A percentile compares a stretch with the other conserved stretches of the same genome.
Evolutionary conservation across 106 monocot genomes (phyloP).

Genomic region (Apostasia shenzhenica): DNA sequence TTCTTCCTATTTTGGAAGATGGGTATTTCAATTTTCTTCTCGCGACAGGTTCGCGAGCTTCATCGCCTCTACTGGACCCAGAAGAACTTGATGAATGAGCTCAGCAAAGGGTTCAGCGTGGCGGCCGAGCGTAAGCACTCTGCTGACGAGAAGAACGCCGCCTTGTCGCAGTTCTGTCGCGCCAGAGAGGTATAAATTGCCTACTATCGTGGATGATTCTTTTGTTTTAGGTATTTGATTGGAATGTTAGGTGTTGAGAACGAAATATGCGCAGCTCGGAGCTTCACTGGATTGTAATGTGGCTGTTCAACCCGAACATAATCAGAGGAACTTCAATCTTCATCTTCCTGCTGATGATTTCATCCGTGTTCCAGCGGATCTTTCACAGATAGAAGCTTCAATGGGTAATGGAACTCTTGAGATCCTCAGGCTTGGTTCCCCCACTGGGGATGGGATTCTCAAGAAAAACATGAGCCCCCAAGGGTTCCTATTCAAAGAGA

Average conservation of each 20-base stretch:
- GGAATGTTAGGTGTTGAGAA: neutral
- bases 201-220: neutral
- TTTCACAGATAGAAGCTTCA: neutral
- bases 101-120: constrained; percentile 3
- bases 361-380: neutral
- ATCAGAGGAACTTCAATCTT: constrained; percentile 6
- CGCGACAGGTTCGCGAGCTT: constrained; percentile 52
- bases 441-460: too few relatives aligned
- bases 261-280: neutral
- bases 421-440: too few relatives aligned
- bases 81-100: constrained; percentile 46
- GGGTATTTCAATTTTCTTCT: neutral
- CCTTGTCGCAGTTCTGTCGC: neutral
- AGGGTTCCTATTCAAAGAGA: too few relatives aligned
- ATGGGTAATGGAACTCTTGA: neutral
- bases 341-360: constrained; percentile 13
- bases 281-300: neutral
- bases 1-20: neutral
- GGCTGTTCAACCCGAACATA: neutral
- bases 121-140: neutral
- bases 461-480: too few relatives aligned
- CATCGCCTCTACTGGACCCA: constrained; percentile 79
- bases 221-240: too few relatives aligned
- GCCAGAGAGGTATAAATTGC: constrained; percentile 4
- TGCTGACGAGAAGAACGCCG: neutral